A percentile compares a stretch with the other conserved stretches of the same genome.
These are phyloP conservation scores for Phytophthora tentaculata DNA, from an alignment of 352 stramenopile genomes.

Conservation along the genomic window DNA sequence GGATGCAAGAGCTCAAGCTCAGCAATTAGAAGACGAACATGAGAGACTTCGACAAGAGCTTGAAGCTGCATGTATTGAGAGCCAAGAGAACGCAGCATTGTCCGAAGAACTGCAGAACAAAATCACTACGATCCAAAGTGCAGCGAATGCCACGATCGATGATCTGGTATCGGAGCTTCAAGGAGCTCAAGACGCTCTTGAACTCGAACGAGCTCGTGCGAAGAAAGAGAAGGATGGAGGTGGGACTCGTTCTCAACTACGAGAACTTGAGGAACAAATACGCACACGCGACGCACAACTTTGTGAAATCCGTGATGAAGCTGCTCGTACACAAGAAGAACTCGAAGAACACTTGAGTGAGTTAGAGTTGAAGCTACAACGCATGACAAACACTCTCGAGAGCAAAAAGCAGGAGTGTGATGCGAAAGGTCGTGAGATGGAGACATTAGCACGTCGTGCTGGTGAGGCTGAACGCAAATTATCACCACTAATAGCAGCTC, in stretches of 20 bases:
- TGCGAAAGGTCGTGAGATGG: constrained; percentile 57
- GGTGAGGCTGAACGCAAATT: constrained; percentile 72
- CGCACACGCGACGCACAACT: constrained; percentile 32
- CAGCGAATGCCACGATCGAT: constrained; percentile 82
- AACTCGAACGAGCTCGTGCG: constrained; percentile 54
- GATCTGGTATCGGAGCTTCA: constrained; percentile 72
- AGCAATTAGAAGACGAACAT: constrained; percentile 43
- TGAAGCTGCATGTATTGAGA: constrained; percentile 50
- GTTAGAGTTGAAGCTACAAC: constrained; percentile 30
- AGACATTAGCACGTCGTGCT: constrained; percentile 47
- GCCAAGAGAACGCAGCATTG: constrained; percentile 42
- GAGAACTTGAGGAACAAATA: constrained; percentile 57
- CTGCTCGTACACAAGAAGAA: constrained; percentile 26
- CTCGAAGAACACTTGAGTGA: constrained; percentile 32
- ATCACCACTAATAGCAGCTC: constrained; percentile 45
- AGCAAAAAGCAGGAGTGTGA: constrained; percentile 71
- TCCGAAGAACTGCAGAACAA: constrained; percentile 71
- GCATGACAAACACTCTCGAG: constrained; percentile 44
- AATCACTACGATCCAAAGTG: constrained; percentile 72
- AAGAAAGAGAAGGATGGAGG: constrained; percentile 54
- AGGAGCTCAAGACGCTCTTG: constrained; percentile 57
- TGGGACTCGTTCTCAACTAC: constrained; percentile 41
- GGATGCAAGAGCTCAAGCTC: constrained; percentile 54
- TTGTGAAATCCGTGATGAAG: constrained; percentile 30
- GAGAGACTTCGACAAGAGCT: constrained; percentile 58